Base-by-base conservation (phyloP, 75 land plant species). In the Cupressus sempervirens region DNA sequence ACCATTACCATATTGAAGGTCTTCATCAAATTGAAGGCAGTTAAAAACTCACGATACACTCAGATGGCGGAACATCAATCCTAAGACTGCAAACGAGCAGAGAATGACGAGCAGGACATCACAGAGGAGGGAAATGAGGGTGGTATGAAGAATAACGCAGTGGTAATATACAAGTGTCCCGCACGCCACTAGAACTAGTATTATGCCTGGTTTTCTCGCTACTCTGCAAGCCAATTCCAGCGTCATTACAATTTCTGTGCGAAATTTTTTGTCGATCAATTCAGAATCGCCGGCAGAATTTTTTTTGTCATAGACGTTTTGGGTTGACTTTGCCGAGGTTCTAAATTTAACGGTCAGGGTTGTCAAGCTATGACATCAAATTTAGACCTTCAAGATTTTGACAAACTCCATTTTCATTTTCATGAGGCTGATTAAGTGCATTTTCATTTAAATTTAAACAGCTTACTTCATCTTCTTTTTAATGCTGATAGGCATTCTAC, bases 11-110 rank as follows among this genome's bases (percentile, higher is more conserved):
- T n/a, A 30, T 29, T 32, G 32, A 70, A 70, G 74, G 4, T 9
- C 32, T 70, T 30, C 12, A 70, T 30, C 2, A 30, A 62, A 70
- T 23, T 40, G 23, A 40, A 77, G 4, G 11, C 1, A n/a, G 29
- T 29, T 52, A 30, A 85, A n/a, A 26, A 84, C 86, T 62, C 87
- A 94, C 97, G 92, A 87, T 90, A 97, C 87, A 86, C 92, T 97
- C 88, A 94, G 70, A 4, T 91, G 93, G 87, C 99, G 99, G 86
- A 93, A 97, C 85, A 95, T 92, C 87, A 93, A 86, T 79, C 99
- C 99, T 14, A 97, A 93, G 76, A 97, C 90, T 83, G 96, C 98
- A 53, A 97, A 94, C 14, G 99, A 95, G 88, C 96, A 94, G 80
- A 93, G 86, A 48, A 97, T 90, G 41, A 95, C 98, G 80, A 95